Base-by-base conservation (phyloP, 805 yeast genomes). In the Candida ortonii region DNA sequence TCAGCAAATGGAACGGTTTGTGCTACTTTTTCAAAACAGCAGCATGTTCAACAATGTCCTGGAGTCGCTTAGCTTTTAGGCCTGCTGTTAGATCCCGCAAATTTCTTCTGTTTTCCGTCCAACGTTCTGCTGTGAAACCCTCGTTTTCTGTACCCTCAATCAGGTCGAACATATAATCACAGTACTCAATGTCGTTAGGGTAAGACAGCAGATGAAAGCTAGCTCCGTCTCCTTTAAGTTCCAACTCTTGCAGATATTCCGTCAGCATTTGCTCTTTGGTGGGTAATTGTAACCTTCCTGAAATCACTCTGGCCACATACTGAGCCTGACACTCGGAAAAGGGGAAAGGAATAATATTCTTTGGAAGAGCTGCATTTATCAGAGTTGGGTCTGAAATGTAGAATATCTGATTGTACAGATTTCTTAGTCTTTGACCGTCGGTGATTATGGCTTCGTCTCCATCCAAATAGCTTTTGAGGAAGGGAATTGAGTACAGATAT, bases 401-500 rank as follows among this genome's bases (percentile, higher is more conserved):
- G 39, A 73, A 66, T 11, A 71, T 53, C 47, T 72, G 76, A 42
- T 69, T 63, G 50, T 67, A 69, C n/a, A 67, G 31, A 9, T 60
- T 55, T 25, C 64, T 59, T 10, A 71, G 52, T 25, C 60, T 59
- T 14, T 43, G 42, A 5, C 76, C 75, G 36, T 62, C 53, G 8
- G 53, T 49, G 21, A 50, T 33, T 6, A 58, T 37, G 3, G 61
- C 46, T 11, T 47, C 18, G 15, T 49, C 54, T 7, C 60, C 59
- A 9, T 39, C 46, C 7, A 33, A 16, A 34, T 60, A 61, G 20
- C 43, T 43, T 27, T 71, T 67, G 32, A 85, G 55, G 46, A 74
- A 82, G 14, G 94, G 93, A 36, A 74, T 65, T 22, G 76, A 70
- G 49, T 78, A 78, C 28, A 76, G 62, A 55, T 83, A 85, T 1